Evolutionary conservation across 768 basidiomycete species (phyloP).

Genomic region (Punctularia strigosozonata): DNA sequence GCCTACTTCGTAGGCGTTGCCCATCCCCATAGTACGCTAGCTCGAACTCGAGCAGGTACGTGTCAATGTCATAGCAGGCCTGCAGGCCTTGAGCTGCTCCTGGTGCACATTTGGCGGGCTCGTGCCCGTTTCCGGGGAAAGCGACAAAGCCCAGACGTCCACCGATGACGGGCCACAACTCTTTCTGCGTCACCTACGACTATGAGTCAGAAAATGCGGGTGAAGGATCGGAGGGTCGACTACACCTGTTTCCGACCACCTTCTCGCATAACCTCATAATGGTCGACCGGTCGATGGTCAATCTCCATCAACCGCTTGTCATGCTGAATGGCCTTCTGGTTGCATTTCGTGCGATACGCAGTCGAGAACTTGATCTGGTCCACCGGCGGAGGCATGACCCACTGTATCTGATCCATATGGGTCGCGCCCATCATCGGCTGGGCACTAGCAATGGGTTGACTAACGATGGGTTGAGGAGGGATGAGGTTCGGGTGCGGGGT

Average conservation of each 20-base stretch:
- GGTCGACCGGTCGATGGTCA: constrained; percentile 46
- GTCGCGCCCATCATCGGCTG: no score
- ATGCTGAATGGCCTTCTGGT: constrained; percentile 25
- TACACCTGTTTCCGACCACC: constrained; percentile 38
- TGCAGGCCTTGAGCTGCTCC: constrained; percentile 48
- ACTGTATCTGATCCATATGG: constrained; percentile 19
- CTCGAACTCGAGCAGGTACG: constrained; percentile 48
- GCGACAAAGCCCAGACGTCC: constrained; percentile 56
- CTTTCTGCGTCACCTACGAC: constrained; percentile 39
- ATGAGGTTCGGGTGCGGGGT: no score
- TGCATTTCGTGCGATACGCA: constrained; percentile 37
- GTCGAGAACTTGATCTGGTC: constrained; percentile 41
- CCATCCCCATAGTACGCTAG: constrained; percentile 39
- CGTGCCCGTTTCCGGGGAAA: constrained; percentile 47
- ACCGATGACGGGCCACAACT: constrained; percentile 55
- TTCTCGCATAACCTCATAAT: constrained; percentile 45
- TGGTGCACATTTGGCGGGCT: constrained; percentile 53
- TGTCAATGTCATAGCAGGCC: constrained; percentile 49
- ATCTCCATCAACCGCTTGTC: constrained; percentile 31
- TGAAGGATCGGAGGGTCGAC: neutral
- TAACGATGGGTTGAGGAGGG: no score
- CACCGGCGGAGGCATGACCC: constrained; percentile 28
- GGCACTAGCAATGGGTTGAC: no score
- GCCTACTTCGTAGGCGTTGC: no score
- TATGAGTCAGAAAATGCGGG: constrained; percentile 1